These are phyloP conservation scores for Rachicladosporium sp. DNA, from an alignment of 2,329 filamentous ascomycete genomes.

Conservation along the genomic window DNA sequence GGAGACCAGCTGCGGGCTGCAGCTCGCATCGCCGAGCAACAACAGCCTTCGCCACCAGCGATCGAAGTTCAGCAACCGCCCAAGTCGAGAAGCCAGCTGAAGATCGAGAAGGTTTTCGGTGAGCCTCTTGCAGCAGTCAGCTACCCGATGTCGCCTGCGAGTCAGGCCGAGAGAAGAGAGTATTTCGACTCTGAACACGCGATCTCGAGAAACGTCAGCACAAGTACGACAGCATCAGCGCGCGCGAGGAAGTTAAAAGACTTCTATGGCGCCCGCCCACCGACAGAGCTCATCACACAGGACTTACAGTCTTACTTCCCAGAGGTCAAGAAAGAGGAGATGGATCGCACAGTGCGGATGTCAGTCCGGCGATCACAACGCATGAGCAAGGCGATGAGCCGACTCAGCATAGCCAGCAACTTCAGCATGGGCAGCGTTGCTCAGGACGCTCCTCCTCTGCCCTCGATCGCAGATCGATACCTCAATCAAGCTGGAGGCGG, in stretches of 20 bases:
- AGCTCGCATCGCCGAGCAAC: constrained; percentile 78
- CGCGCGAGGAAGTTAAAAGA: constrained; percentile 50
- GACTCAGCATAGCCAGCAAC: constrained; percentile 86
- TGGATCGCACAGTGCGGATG: constrained; percentile 87
- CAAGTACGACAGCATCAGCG: constrained; percentile 25
- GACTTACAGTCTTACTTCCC: constrained; percentile 96
- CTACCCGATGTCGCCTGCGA: constrained; percentile 75
- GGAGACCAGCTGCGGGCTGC: constrained; percentile 76
- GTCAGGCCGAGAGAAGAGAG: constrained; percentile 51
- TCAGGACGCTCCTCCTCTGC: constrained; percentile 85
- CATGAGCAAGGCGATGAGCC: constrained; percentile 82
- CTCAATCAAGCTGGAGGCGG: constrained; percentile 48
- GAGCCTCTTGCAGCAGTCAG: constrained; percentile 77
- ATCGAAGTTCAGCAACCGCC: constrained; percentile 42
- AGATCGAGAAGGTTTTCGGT: constrained; percentile 79
- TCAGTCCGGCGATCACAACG: constrained; percentile 84
- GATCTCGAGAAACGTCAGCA: constrained; percentile 20
- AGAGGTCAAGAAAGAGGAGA: constrained; percentile 83
- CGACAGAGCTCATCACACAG: constrained; percentile 93
- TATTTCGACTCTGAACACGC: constrained; percentile 30
- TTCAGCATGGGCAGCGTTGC: constrained; percentile 74
- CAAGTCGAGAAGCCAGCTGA: constrained; percentile 70
- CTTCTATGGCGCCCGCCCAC: constrained; percentile 84
- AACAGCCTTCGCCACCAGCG: constrained; percentile 46
- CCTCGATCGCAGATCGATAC: constrained; percentile 91